Evolutionary conservation across 192 early-diverging fungal genomes (phyloP).

Genomic region (Chytriomyces hyalinus): DNA sequence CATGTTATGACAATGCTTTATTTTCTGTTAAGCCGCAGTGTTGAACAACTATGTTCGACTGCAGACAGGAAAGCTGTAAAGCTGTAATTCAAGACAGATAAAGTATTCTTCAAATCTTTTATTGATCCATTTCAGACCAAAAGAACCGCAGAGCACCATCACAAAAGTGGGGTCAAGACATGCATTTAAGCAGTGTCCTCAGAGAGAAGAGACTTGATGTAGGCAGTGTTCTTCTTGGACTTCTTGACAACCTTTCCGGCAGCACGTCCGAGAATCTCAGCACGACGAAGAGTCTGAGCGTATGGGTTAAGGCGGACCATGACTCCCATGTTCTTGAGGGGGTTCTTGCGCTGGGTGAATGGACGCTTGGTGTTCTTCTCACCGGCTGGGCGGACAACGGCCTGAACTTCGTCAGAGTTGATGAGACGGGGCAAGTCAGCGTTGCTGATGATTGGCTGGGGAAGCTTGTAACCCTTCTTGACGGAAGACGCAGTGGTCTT

Average conservation of each 20-base stretch:
- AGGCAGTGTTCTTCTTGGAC: conserved; percentile 41
- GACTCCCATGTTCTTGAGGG: conserved; percentile 87
- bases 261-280: conserved; percentile 51
- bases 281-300: conserved; percentile 78
- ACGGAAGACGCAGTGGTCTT: conserved; percentile 73
- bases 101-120: too few species aligned
- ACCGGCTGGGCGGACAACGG: conserved; percentile 86
- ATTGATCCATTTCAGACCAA: too few species aligned
- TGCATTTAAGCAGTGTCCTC: conserved; percentile 29
- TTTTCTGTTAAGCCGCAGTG: too few species aligned
- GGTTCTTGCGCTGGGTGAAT: conserved; percentile 99
- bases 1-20: too few species aligned
- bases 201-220: conserved; percentile 41
- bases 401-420: conserved; percentile 96
- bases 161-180: too few species aligned
- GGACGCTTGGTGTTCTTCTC: conserved; percentile 83
- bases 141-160: too few species aligned
- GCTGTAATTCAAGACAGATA: too few species aligned
- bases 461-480: conserved; percentile 94
- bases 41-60: too few species aligned
- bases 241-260: conserved; percentile 42
- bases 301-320: conserved; percentile 97
- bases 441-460: conserved; percentile 86
- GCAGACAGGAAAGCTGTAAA: too few species aligned
- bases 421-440: conserved; percentile 94